phyloP scores from a whole-genome alignment of 208 protist species.

The Balamuthia mandrillaris region DNA sequence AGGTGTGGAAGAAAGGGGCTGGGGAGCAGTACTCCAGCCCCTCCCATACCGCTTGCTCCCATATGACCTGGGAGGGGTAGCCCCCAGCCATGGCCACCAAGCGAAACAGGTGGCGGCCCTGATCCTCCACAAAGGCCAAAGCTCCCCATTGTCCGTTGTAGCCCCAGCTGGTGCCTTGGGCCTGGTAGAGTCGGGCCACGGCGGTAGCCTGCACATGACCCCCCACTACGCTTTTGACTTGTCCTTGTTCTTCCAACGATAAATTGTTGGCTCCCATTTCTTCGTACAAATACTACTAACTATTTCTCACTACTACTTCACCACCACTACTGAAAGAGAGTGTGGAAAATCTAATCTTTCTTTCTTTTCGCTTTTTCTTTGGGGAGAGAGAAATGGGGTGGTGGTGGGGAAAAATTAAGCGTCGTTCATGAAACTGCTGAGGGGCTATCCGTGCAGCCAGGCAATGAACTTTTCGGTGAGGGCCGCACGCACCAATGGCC shows the following conservation, averaged over 20 bases:
- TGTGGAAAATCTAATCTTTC: no score
- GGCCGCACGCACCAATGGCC: no score
- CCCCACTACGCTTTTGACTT: neutral
- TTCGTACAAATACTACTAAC: neutral
- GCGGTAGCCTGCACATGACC: neutral
- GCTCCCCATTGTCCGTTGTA: constrained; percentile 2
- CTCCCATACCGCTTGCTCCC: constrained; percentile 11
- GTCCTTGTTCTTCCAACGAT: neutral
- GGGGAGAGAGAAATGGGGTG: no score
- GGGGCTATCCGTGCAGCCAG: no score
- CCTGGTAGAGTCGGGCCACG: constrained; percentile 1
- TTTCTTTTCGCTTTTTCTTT: no score
- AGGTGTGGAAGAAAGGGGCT: constrained; percentile 28
- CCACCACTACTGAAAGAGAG: no score
- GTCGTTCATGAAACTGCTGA: no score
- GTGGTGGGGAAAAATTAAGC: no score
- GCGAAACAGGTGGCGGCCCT: neutral
- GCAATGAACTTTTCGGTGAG: no score
- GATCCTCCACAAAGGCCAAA: neutral
- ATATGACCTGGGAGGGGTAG: neutral
- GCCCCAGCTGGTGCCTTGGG: neutral
- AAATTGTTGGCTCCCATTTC: neutral
- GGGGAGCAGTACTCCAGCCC: neutral
- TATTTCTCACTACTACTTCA: no score
- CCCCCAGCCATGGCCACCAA: neutral